Conservation (phyloP, 768 basidiomycete species). For the Gyrodon lividus region DNA sequence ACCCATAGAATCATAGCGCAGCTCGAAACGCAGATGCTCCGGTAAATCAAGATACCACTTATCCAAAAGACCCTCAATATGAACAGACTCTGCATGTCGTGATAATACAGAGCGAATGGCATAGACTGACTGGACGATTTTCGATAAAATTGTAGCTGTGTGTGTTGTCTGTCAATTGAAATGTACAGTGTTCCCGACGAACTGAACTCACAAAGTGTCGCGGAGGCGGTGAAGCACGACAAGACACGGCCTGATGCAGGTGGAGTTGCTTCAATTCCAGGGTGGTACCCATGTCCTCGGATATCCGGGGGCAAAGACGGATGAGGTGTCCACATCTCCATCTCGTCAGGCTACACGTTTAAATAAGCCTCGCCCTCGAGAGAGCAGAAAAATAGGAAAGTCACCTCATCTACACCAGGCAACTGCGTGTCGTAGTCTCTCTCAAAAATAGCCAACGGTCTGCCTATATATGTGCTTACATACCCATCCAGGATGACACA, state of each 20-base stretch:
- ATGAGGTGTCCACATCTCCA: constrained; percentile 52
- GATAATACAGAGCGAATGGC: constrained; percentile 55
- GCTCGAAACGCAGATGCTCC: constrained; percentile 63
- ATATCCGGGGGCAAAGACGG: constrained; percentile 31
- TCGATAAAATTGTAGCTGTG: constrained; percentile 66
- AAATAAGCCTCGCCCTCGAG: background rate
- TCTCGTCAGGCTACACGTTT: constrained; percentile 56
- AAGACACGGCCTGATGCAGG: constrained; percentile 50
- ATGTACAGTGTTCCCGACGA: background rate
- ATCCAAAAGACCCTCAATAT: constrained; percentile 61
- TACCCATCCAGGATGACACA: constrained; percentile 81
- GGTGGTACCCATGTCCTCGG: constrained; percentile 30
- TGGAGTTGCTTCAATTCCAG: constrained; percentile 9
- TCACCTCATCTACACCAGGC: constrained; percentile 60
- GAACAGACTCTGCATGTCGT: constrained; percentile 56
- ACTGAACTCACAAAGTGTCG: constrained; percentile 57
- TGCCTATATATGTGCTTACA: constrained; percentile 75
- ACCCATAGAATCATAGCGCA: constrained; percentile 40
- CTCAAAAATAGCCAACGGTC: constrained; percentile 73
- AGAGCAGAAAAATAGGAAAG: constrained; percentile 8
- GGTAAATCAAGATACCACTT: constrained; percentile 77
- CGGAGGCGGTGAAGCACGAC: constrained; percentile 79
- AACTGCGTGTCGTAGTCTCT: constrained; percentile 73
- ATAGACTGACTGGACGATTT: constrained; percentile 70
- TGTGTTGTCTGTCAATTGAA: constrained; percentile 8